phyloP scores from a whole-genome alignment of 108 stramenopile genomes.

The Epithemia pelagica region DNA sequence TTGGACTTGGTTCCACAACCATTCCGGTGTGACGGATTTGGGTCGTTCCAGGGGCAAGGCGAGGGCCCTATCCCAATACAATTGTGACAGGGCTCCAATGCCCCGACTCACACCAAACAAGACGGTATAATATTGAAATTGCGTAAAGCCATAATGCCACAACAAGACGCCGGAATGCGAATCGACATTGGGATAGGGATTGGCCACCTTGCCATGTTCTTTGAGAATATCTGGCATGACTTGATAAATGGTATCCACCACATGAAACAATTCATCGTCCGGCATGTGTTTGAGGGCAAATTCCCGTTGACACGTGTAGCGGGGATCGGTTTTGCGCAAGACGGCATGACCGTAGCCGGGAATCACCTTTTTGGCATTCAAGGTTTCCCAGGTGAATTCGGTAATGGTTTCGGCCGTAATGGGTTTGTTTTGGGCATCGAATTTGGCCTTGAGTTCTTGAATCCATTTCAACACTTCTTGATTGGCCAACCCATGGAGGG shows the following conservation, averaged over 20 bases:
- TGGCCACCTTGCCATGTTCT: constrained; percentile 99
- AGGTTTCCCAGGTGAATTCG: constrained; percentile 98
- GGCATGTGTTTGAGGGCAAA: constrained; percentile 99
- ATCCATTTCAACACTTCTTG: constrained; percentile 99
- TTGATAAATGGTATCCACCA: constrained; percentile 97
- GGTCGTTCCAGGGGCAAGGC: constrained; percentile 98
- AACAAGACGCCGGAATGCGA: constrained; percentile 96
- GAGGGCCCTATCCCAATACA: constrained; percentile 99
- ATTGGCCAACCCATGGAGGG: constrained; percentile 98
- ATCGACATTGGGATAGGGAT: constrained; percentile 99
- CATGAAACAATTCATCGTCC: constrained; percentile 96
- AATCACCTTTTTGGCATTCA: constrained; percentile 98
- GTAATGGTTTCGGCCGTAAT: constrained; percentile 97
- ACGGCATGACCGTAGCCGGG: constrained; percentile 99
- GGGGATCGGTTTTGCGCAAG: constrained; percentile 97
- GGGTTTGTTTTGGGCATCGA: constrained; percentile 90
- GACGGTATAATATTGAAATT: constrained; percentile 99
- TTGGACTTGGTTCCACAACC: constrained; percentile 78
- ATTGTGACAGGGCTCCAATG: constrained; percentile 94
- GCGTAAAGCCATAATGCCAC: constrained; percentile 98
- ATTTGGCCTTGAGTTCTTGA: constrained; percentile 88
- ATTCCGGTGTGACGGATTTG: constrained; percentile 98
- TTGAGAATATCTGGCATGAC: constrained; percentile 97
- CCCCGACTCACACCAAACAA: constrained; percentile 98
- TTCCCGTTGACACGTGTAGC: constrained; percentile 98